These are phyloP conservation scores for Podila epigama DNA, from an alignment of 192 early-diverging fungal species.

Conservation along the genomic window DNA sequence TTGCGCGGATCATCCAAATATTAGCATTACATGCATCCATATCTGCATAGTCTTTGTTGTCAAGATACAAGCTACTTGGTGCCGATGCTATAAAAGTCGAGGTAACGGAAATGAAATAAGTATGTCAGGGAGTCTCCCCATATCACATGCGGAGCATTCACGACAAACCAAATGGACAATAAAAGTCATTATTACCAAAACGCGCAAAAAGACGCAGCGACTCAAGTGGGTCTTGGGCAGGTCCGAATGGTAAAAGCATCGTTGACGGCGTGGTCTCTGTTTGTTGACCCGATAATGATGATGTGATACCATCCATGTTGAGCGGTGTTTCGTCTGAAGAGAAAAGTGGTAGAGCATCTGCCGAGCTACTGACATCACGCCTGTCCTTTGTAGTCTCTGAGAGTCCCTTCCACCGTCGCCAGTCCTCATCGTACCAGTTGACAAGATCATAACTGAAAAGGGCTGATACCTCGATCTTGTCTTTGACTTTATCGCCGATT, in stretches of 20 bases:
- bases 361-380: background rate
- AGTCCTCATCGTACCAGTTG: slow-evolving; percentile 64
- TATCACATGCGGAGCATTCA: too few species aligned
- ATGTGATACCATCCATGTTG: slow-evolving; percentile 31
- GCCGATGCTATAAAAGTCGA: slow-evolving; percentile 42
- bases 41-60: slow-evolving; percentile 47
- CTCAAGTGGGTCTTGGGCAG: slow-evolving; percentile 62
- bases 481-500: slow-evolving; percentile 4
- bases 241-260: slow-evolving; percentile 56
- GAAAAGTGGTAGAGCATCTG: background rate
- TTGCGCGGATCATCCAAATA: slow-evolving; percentile 51
- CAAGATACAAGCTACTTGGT: slow-evolving; percentile 39
- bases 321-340: background rate
- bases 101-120: too few species aligned
- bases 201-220: slow-evolving; percentile 53
- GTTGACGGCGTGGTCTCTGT: slow-evolving; percentile 14
- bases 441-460: slow-evolving; percentile 60
- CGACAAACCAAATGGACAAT: too few species aligned
- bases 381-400: background rate
- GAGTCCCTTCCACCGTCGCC: slow-evolving; percentile 50
- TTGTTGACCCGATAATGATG: slow-evolving; percentile 7
- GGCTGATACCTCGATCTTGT: slow-evolving; percentile 30
- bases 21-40: slow-evolving; percentile 62
- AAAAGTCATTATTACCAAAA: slow-evolving; percentile 38
- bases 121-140: background rate